A percentile compares a stretch with the other conserved stretches of the same genome.
These are phyloP conservation scores for Rachicladosporium sp. DNA, from an alignment of 2,329 filamentous ascomycete species.

Conservation along the genomic window DNA sequence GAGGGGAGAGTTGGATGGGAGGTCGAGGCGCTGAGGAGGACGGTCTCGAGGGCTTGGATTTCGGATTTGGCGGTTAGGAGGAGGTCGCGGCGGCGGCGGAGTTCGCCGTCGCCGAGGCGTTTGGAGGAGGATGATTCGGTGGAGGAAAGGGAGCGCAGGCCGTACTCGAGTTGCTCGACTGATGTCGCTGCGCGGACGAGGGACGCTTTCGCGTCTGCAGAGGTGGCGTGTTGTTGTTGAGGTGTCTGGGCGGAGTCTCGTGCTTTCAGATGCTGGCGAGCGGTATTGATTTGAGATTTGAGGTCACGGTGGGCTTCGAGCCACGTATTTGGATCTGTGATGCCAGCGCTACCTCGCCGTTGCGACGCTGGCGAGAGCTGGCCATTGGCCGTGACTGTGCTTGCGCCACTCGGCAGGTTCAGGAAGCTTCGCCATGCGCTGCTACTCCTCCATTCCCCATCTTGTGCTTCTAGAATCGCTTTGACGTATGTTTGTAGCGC, in stretches of 20 bases:
- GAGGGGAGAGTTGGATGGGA: constrained; percentile 1
- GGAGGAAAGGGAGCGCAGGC: constrained; percentile 34
- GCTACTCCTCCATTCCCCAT: constrained; percentile 63
- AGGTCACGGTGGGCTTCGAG: constrained; percentile 63
- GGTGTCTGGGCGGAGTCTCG: constrained; percentile 51
- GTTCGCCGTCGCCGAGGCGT: constrained; percentile 58
- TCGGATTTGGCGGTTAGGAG: constrained; percentile 59
- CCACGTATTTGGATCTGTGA: constrained; percentile 49
- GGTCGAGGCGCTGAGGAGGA: constrained; percentile 43
- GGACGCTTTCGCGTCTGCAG: constrained; percentile 61
- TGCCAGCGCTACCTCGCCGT: constrained; percentile 22
- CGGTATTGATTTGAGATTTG: constrained; percentile 58
- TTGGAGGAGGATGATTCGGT: constrained; percentile 16
- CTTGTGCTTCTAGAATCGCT: constrained; percentile 59
- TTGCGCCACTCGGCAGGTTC: constrained; percentile 47
- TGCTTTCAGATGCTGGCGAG: constrained; percentile 51
- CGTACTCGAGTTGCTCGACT: constrained; percentile 52
- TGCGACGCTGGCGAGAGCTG: constrained; percentile 29
- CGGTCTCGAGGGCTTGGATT: constrained; percentile 60
- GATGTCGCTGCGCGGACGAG: constrained; percentile 57
- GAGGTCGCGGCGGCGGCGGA: constrained; percentile 58
- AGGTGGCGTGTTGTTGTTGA: constrained; percentile 46
- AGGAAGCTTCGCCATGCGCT: constrained; percentile 64
- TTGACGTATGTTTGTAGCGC: constrained; percentile 61
- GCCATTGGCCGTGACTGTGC: constrained; percentile 13